phyloP scores from a whole-genome alignment of 495 filamentous ascomycete genomes.

The Aspergillus heteromorphus region DNA sequence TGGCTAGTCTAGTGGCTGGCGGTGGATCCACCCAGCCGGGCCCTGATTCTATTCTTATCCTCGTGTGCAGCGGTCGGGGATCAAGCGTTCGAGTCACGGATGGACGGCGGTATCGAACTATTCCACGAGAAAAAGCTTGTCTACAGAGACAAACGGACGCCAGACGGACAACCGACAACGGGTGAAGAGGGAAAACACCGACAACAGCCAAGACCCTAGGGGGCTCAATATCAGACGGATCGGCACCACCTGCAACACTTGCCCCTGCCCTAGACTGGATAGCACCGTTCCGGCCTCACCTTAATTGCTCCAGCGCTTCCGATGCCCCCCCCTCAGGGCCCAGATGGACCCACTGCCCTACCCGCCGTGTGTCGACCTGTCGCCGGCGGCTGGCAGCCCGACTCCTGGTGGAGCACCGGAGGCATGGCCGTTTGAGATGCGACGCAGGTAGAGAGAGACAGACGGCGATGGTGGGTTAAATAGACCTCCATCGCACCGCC shows the following conservation, averaged over 20 bases:
- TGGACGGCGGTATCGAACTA: too few relatives aligned
- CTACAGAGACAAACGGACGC: not conserved
- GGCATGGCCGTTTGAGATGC: not conserved
- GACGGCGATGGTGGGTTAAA: not conserved
- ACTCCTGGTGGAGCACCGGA: not conserved
- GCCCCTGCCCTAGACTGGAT: constrained; percentile 1
- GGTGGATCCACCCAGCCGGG: not conserved
- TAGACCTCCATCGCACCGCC: not conserved
- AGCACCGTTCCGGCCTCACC: not conserved
- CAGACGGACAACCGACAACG: not conserved
- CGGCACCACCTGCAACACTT: constrained; percentile 2
- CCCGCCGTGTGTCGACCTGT: too few relatives aligned
- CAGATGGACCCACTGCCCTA: too few relatives aligned
- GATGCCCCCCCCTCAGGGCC: not conserved
- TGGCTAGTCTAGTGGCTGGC: not conserved
- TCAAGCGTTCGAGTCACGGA: too few relatives aligned
- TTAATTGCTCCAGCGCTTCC: constrained; percentile 2
- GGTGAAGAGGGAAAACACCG: not conserved
- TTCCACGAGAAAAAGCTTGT: not conserved
- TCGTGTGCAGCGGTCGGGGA: not conserved
- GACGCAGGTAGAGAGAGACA: not conserved
- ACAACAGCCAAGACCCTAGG: constrained; percentile 1
- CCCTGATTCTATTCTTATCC: not conserved
- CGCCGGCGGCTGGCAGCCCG: too few relatives aligned
- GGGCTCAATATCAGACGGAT: not conserved